Evolutionary conservation across 164 flowering plant genomes (phyloP), one percentile per base, ranked within the genome.

Genomic region (Cinnamomum micranthum): DNA sequence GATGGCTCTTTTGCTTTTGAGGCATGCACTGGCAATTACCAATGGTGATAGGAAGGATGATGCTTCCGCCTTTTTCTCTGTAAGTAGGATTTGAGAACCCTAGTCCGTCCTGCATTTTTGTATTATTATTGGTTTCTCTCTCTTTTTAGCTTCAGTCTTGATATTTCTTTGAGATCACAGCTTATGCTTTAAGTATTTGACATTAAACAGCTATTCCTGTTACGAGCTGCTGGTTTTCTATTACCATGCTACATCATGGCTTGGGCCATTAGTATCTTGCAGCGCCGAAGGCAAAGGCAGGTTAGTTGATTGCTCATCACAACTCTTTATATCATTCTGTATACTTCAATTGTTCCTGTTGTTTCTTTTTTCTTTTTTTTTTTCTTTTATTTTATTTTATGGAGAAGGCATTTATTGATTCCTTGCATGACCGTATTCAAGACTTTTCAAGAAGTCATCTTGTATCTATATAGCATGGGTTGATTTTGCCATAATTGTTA

Each of bases 191-290:
- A 23, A 52, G 35, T 22, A 14, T 10, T 58, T 72, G 63, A 71
- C 63, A 69, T 51, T 74, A 50, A 41, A 73, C 94, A 94, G 98
- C 91, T 94, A 71, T 91, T 92, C 87, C 79, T 94, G 84, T 91
- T 94, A 65, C 92, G 97, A 15, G 97, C 91, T 77, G 94, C 92
- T 78, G 98, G 94, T 22, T 94, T 94, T 83, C 89, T 94, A 67
- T 81, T 94, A 68, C 99, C 98, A 58, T 92, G 97, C 84, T 94
- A 94, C 82, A 91, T 94, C 72, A 92, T 94, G 97, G 97, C 98
- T 55, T 92, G 97, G 94, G 97, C 95, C 68, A 88, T 94, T 76
- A 91, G 92, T 79, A 88, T 94, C 69, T 74, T 95, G 84, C 98
- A 95, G 77, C 93, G 89, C 13, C 86, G 97, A 73, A 85, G 94